phyloP scores from a whole-genome alignment of 2,329 filamentous ascomycete species.

The Phyllosticta citriasiana region DNA sequence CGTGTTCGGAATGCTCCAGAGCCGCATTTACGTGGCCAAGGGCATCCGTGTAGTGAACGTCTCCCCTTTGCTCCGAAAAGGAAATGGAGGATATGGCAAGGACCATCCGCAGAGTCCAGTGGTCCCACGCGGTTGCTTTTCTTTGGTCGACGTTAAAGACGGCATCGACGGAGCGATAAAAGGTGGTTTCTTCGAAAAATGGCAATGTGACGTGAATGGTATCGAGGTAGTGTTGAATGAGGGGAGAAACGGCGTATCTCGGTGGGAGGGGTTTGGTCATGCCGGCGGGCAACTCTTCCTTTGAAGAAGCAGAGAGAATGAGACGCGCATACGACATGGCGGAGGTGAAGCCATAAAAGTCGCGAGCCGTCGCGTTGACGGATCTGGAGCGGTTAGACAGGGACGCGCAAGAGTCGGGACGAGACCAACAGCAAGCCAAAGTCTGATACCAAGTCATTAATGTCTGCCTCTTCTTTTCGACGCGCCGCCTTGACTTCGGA shows the following conservation, averaged over 20 bases:
- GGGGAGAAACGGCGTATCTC: constrained; percentile 54
- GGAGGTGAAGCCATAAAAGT: constrained; percentile 80
- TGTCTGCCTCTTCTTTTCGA: constrained; percentile 66
- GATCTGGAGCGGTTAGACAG: constrained; percentile 45
- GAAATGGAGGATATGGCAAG: constrained; percentile 71
- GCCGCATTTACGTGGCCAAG: constrained; percentile 54
- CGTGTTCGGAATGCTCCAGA: constrained; percentile 67
- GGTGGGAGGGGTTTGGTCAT: constrained; percentile 55
- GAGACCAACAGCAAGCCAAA: constrained; percentile 73
- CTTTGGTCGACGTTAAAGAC: constrained; percentile 64
- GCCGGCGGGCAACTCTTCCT: constrained; percentile 58
- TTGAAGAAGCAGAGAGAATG: constrained; percentile 71
- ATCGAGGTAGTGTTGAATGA: constrained; percentile 76
- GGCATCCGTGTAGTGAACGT: constrained; percentile 54
- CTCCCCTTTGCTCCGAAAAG: constrained; percentile 56
- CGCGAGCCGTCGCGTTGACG: constrained; percentile 86
- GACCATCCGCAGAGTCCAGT: constrained; percentile 83
- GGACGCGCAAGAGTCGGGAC: not conserved
- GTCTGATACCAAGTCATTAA: constrained; percentile 85
- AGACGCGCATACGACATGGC: constrained; percentile 90
- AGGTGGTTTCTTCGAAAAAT: constrained; percentile 67
- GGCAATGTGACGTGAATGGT: constrained; percentile 75
- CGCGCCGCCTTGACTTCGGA: constrained; percentile 34
- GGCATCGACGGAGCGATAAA: constrained; percentile 70
- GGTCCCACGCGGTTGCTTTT: constrained; percentile 56